Evolutionary conservation across 2,329 filamentous ascomycete genomes (phyloP).

Genomic region (Didymella sp.): DNA sequence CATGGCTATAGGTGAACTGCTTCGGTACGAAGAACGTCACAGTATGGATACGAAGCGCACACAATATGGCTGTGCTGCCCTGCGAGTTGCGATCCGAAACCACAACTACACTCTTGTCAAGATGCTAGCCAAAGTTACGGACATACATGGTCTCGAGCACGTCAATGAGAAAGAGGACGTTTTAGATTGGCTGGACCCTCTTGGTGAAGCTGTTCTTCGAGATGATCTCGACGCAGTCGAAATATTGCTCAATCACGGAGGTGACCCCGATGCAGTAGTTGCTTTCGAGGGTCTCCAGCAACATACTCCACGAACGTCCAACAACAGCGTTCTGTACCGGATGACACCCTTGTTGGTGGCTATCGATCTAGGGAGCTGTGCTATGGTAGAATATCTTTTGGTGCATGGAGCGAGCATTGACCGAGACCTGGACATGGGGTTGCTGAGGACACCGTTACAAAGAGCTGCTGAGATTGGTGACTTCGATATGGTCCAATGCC

Average conservation of each 20-base stretch:
- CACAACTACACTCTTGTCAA: slow-evolving; percentile 2
- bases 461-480: slow-evolving; percentile 21
- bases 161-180: background rate
- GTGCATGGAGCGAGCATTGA: background rate
- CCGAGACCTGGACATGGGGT: background rate
- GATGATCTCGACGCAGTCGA: background rate
- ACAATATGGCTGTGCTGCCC: slow-evolving; percentile 7
- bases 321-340: background rate
- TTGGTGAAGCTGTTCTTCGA: slow-evolving; percentile 8
- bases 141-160: slow-evolving; percentile 2
- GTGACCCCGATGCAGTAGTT: slow-evolving; percentile 6
- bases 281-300: background rate
- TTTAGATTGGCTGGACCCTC: background rate
- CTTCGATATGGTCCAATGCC: slow-evolving; percentile 14
- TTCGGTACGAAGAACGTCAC: background rate
- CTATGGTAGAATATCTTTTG: slow-evolving; percentile 7
- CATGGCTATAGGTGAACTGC: background rate
- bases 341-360: slow-evolving; percentile 9
- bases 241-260: slow-evolving; percentile 4
- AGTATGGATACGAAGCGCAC: background rate
- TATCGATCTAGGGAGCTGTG: slow-evolving; percentile 2
- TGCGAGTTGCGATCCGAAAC: slow-evolving; percentile 4
- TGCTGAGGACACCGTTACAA: slow-evolving; percentile 18
- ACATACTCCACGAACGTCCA: background rate
- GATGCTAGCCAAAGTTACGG: background rate